Conservation (phyloP, 1,284 basidiomycete genomes). For the Cystobasidium sp. region DNA sequence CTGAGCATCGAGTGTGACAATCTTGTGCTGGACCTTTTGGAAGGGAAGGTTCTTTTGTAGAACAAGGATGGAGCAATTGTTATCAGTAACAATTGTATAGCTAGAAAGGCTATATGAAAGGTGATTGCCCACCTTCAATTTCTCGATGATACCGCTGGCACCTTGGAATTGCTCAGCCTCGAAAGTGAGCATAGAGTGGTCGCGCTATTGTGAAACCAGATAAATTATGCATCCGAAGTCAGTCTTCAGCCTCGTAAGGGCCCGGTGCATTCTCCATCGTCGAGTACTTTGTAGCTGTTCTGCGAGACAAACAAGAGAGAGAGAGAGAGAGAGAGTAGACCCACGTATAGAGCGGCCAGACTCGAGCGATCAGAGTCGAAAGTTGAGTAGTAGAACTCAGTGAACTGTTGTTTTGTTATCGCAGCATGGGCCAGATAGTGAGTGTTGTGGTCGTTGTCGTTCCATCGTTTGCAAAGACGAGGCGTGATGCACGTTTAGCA, state of each 20-base stretch:
- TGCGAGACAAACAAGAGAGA: not conserved
- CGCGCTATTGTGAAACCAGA: constrained; percentile 64
- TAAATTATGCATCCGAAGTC: not conserved
- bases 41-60: constrained; percentile 74
- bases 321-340: constrained; percentile 54
- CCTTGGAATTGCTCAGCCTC: constrained; percentile 74
- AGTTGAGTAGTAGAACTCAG: constrained; percentile 72
- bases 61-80: not conserved
- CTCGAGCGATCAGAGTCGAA: constrained; percentile 68
- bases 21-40: constrained; percentile 76
- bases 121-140: constrained; percentile 69
- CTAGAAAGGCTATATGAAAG: not conserved
- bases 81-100: not conserved
- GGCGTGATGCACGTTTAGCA: too few species aligned
- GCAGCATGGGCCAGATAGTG: not conserved
- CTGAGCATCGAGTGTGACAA: constrained; percentile 85
- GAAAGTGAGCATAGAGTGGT: constrained; percentile 84
- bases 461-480: too few species aligned
- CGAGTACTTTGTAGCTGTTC: too few species aligned
- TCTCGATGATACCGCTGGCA: constrained; percentile 69
- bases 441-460: too few species aligned
- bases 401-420: constrained; percentile 60
- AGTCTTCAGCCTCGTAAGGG: not conserved
- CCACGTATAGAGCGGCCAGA: constrained; percentile 73
- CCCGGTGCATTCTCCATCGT: not conserved